Conservation (phyloP, 192 early-diverging fungal species). For the Mortierella claussenii region DNA sequence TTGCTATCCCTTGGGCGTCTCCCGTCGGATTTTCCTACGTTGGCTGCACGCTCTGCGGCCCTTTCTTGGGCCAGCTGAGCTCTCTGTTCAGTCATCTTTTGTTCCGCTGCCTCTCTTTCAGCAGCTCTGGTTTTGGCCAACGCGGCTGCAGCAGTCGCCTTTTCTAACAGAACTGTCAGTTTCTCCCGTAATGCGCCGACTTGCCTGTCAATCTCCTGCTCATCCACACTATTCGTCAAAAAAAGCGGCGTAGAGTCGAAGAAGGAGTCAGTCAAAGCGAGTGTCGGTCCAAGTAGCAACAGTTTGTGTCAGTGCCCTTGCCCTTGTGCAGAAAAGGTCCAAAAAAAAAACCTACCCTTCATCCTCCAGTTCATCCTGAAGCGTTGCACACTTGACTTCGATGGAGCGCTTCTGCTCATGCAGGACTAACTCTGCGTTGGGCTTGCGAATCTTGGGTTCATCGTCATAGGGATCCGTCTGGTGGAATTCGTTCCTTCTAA, state of each 20-base stretch:
- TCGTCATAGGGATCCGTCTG: slow-evolving; percentile 53
- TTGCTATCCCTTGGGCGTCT: not conserved
- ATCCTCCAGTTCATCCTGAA: slow-evolving; percentile 85
- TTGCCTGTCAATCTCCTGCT: slow-evolving; percentile 73
- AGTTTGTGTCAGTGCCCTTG: no score
- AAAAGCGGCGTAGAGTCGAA: no score
- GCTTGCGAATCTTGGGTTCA: slow-evolving; percentile 57
- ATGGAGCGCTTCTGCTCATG: slow-evolving; percentile 91
- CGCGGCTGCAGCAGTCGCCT: slow-evolving; percentile 22
- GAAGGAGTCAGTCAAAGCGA: no score
- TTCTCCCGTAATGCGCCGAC: slow-evolving; percentile 64
- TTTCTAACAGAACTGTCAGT: slow-evolving; percentile 30
- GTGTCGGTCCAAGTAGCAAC: no score
- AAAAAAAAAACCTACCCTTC: slow-evolving; percentile 67
- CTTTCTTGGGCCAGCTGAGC: slow-evolving; percentile 18
- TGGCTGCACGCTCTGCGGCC: not conserved
- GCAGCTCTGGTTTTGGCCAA: slow-evolving; percentile 21
- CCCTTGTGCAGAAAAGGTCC: no score
- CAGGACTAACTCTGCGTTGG: slow-evolving; percentile 82
- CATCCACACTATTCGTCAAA: slow-evolving; percentile 62
- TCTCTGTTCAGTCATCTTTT: slow-evolving; percentile 11
- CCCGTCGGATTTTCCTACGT: slow-evolving; percentile 1
- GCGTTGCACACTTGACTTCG: slow-evolving; percentile 85
- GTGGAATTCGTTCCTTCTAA: slow-evolving; percentile 53
- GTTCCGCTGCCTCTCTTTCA: slow-evolving; percentile 34